Evolutionary conservation across 169 alveolate species (phyloP).

Genomic region (Plasmodium relictum): DNA sequence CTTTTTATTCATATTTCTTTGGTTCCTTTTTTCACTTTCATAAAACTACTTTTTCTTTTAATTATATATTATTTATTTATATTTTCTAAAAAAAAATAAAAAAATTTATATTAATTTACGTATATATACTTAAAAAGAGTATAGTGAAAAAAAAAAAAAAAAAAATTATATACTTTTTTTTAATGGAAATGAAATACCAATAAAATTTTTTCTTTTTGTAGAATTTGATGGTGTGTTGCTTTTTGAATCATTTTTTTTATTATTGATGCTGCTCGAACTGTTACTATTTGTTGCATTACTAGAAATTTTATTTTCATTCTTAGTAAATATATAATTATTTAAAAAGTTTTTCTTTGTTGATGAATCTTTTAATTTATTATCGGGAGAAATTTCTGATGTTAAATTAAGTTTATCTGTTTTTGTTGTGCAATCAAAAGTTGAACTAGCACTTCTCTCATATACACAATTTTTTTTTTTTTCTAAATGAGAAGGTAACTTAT

Average conservation of each 20-base stretch:
- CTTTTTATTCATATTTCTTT: neutral
- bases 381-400: neutral
- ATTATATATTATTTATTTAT: slow-evolving; percentile 14
- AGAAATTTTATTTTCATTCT: slow-evolving; percentile 7
- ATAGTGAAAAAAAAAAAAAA: neutral
- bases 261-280: neutral
- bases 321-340: neutral
- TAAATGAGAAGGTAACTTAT: neutral
- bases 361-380: neutral
- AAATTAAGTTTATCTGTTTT: slow-evolving; percentile 12
- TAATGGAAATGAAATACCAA: slow-evolving; percentile 62
- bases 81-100: slow-evolving; percentile 13
- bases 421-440: slow-evolving; percentile 1
- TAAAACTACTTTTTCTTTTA: neutral
- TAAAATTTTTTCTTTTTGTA: slow-evolving; percentile 43
- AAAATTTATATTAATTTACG: neutral
- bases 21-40: neutral
- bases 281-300: neutral
- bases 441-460: slow-evolving; percentile 25
- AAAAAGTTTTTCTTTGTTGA: neutral
- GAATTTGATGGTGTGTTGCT: slow-evolving; percentile 9
- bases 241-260: slow-evolving; percentile 5
- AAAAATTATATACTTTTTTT: slow-evolving; percentile 62
- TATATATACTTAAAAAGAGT: slow-evolving; percentile 2
- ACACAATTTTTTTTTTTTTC: slow-evolving; percentile 17